Conservation (phyloP, 495 filamentous ascomycete genomes). For the Penicillium salamii region DNA sequence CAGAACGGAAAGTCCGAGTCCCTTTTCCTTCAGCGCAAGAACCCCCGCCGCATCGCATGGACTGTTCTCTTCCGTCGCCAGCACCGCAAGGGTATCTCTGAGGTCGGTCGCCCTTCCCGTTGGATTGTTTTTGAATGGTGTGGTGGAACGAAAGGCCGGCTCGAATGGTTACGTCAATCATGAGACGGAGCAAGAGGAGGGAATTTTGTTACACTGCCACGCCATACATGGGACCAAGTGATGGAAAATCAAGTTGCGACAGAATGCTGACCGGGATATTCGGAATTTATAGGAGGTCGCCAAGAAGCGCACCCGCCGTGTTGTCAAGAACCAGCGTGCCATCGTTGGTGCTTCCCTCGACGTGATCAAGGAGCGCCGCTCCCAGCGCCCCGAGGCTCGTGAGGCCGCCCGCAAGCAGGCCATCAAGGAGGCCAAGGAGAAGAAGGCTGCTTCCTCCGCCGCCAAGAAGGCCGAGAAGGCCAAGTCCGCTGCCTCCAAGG, state of each 20-base stretch:
- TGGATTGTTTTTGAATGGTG: constrained; percentile 19
- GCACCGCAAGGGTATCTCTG: constrained; percentile 99
- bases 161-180: constrained; percentile 3
- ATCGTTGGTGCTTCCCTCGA: constrained; percentile 99
- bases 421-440: constrained; percentile 95
- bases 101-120: constrained; percentile 65
- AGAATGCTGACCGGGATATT: constrained; percentile 41
- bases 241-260: constrained; percentile 7
- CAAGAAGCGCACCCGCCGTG: constrained; percentile 98
- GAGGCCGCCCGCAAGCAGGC: constrained; percentile 84
- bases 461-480: constrained; percentile 99
- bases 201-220: background rate
- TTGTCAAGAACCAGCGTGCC: constrained; percentile 96
- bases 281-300: constrained; percentile 77
- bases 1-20: constrained; percentile 99
- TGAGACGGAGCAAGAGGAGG: constrained; percentile 21
- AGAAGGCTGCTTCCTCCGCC: constrained; percentile 80
- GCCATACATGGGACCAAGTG: background rate
- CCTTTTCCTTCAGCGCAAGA: constrained; percentile 99
- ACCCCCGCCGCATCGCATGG: constrained; percentile 98
- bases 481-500: constrained; percentile 78
- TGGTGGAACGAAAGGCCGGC: constrained; percentile 11
- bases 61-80: constrained; percentile 95
- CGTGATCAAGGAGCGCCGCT: constrained; percentile 98
- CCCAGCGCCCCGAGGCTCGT: constrained; percentile 89